Base-by-base conservation (phyloP, 805 yeast genomes). In the Yarrowia hollandica region DNA sequence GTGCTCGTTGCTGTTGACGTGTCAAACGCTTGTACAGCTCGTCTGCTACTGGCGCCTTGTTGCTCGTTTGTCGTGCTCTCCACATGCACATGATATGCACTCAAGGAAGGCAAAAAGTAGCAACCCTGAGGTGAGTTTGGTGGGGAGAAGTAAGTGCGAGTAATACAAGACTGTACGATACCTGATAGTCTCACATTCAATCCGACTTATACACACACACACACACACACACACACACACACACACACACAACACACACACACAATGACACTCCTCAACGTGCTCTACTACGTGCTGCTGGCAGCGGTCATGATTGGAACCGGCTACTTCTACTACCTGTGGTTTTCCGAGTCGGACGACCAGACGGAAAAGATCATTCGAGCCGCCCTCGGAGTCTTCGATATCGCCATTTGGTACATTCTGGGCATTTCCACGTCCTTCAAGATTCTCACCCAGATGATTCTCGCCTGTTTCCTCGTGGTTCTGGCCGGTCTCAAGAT, bases 231-330 rank as follows among this genome's bases (percentile, higher is more conserved):
- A n/a, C n/a, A n/a, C n/a, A n/a, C n/a, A n/a, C n/a, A n/a, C 28
- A n/a, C n/a, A 15, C 16, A 21, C 37, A 5, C 25, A 11, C 54
- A n/a, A 4, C n/a, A 14, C 11, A 22, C 18, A 21, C 14, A 14
- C 37, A 33, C 39, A 31, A 48, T 48, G 55, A 15, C 55, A 11
- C 22, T 48, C 15, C 39, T 48, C 31, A 48, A 48, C 16, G 39
- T 33, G 28, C 39, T 48, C 15, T 48, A 48, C 39, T 48, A 48
- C 34, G 55, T 22, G 39, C 39, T 48, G 22, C 55, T 48, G 38
- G 55, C 55, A 14, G 55, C 55, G 21, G 37, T 48, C 28, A 48
- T 48, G 39, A 22, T 22, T 30, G 55, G 55, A n/a, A 48, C 55
- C 22, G 55, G 30, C 28, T 48, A 31, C 55, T 48, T 48, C 14